Percentiles rank a stretch among this genome's conserved stretches.
Conservation (phyloP, 495 filamentous ascomycete genomes). For the Hypomontagnella monticulosa region DNA sequence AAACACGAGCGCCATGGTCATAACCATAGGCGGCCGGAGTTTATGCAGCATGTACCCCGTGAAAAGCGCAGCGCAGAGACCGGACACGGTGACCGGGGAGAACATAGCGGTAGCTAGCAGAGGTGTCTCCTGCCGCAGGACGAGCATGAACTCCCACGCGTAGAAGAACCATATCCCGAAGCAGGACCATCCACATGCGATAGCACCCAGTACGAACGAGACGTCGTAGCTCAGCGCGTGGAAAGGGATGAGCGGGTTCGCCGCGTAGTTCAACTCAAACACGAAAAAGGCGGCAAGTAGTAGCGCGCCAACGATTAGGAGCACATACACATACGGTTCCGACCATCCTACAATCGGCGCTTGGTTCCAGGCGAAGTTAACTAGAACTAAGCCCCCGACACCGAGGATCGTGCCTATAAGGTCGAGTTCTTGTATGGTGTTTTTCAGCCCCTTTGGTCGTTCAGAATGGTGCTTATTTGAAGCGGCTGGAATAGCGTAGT, state of each 20-base stretch:
- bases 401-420: conserved; percentile 59
- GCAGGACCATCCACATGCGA: conserved; percentile 67
- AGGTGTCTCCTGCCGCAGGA: conserved; percentile 54
- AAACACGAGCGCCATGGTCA: conserved; percentile 59
- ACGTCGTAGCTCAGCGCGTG: conserved; percentile 59
- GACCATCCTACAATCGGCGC: conserved; percentile 67
- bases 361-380: conserved; percentile 72
- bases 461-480: conserved; percentile 38
- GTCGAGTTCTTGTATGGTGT: conserved; percentile 55
- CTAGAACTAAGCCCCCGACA: conserved; percentile 64
- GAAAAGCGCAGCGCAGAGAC: conserved; percentile 58
- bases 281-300: conserved; percentile 60
- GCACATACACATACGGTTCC: conserved; percentile 60
- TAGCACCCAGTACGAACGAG: conserved; percentile 63
- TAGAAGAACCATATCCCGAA: conserved; percentile 73
- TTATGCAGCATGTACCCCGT: conserved; percentile 58
- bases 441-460: conserved; percentile 22
- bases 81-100: conserved; percentile 55
- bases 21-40: conserved; percentile 55
- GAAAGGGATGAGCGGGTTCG: conserved; percentile 64
- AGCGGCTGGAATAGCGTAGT: conserved; percentile 59
- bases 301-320: conserved; percentile 66
- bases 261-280: conserved; percentile 55
- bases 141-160: conserved; percentile 62
- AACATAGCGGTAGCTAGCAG: conserved; percentile 60